These are phyloP conservation scores for Populus hybrid DNA, from an alignment of 441 rosid genomes.

Conservation along the genomic window DNA sequence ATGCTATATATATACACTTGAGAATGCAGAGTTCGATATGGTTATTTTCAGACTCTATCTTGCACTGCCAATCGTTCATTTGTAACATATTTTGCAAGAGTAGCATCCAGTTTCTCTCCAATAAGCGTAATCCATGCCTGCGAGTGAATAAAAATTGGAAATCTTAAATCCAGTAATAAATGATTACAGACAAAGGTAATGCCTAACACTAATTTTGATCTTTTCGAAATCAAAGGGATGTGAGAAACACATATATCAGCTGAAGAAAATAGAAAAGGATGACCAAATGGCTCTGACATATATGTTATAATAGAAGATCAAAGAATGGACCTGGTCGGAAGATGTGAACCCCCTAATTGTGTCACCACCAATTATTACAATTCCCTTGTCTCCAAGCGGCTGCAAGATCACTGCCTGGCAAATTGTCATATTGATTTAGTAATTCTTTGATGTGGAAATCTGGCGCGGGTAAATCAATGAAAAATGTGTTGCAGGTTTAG, in stretches of 20 bases:
- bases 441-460: background rate
- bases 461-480: background rate
- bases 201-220: background rate
- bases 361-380: slow-evolving; percentile 75
- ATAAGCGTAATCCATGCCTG: slow-evolving; percentile 81
- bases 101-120: slow-evolving; percentile 77
- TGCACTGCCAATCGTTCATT: slow-evolving; percentile 30
- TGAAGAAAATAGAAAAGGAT: background rate
- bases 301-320: background rate
- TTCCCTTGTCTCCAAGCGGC: slow-evolving; percentile 52
- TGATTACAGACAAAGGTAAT: background rate
- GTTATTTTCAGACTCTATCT: slow-evolving; percentile 24
- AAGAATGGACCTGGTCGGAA: slow-evolving; percentile 68
- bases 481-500: background rate
- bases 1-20: background rate
- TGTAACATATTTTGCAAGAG: slow-evolving; percentile 39
- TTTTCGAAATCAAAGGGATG: background rate
- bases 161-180: background rate
- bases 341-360: slow-evolving; percentile 77
- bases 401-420: slow-evolving; percentile 54
- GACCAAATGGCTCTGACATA: background rate
- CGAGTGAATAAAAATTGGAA: slow-evolving; percentile 13
- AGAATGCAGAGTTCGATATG: background rate
- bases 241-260: no score
- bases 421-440: slow-evolving; percentile 19